A percentile compares a stretch with the other conserved stretches of the same genome.
Evolutionary conservation across 768 basidiomycete species (phyloP).

Genomic region (Suillus ampliporus): DNA sequence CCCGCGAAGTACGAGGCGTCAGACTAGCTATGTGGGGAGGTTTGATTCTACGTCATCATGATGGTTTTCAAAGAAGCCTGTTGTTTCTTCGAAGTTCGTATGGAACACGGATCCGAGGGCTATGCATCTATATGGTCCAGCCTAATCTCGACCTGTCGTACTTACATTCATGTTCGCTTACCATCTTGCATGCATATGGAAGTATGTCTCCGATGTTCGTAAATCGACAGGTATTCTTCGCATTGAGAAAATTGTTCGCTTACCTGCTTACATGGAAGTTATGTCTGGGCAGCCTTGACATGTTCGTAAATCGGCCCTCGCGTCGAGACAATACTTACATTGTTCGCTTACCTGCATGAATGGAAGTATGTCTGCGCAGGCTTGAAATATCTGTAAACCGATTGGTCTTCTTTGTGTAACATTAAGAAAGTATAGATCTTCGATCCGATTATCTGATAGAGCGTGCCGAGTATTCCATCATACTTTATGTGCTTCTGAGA

Average conservation of each 20-base stretch:
- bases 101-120: conserved; percentile 6
- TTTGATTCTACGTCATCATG: neutral
- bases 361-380: neutral
- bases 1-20: too few relatives aligned
- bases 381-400: neutral
- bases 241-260: neutral
- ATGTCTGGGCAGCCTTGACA: too few relatives aligned
- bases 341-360: neutral
- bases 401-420: neutral
- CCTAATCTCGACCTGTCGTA: neutral
- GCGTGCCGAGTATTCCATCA: neutral
- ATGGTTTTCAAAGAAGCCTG: neutral
- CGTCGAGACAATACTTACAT: neutral
- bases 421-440: conserved; percentile 3
- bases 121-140: neutral
- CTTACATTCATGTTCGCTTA: conserved; percentile 3
- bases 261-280: too few relatives aligned
- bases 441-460: neutral
- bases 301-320: too few relatives aligned
- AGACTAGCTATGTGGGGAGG: neutral
- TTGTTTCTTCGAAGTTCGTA: neutral
- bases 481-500: conserved; percentile 1
- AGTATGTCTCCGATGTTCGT: neutral
- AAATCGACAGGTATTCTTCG: neutral
- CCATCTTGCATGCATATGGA: neutral